Conservation (phyloP, 2,329 filamentous ascomycete genomes). For the Chaetomium strumarium region DNA sequence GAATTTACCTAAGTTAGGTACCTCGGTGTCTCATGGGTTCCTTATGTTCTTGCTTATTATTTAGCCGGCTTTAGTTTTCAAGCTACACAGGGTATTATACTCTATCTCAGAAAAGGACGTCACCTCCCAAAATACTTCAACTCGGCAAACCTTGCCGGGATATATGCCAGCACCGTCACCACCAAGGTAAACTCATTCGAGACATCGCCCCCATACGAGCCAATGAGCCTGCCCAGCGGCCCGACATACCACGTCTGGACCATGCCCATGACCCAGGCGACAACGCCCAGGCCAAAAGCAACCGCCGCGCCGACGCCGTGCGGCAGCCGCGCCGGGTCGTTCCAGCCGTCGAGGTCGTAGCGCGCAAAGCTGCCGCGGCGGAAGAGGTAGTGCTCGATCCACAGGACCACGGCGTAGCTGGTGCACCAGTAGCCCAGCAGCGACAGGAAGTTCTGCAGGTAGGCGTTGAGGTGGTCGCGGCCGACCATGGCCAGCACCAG, state of each 20-base stretch:
- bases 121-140: not conserved
- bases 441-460: not conserved
- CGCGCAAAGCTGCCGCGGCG: not conserved
- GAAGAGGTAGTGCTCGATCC: not conserved
- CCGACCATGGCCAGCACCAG: not conserved
- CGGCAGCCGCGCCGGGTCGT: not conserved
- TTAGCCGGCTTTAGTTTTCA: no score
- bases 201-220: not conserved
- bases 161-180: not conserved
- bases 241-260: not conserved
- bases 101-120: not conserved
- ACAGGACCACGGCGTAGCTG: not conserved
- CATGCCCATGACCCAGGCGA: not conserved
- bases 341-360: not conserved
- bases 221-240: not conserved
- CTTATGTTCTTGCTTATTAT: no score
- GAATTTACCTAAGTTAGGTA: no score
- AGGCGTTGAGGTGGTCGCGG: not conserved
- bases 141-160: not conserved
- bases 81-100: no score
- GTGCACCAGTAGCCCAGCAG: not conserved
- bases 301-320: not conserved
- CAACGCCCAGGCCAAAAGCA: not conserved
- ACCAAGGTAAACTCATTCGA: not conserved
- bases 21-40: no score